These are phyloP conservation scores for Metschnikowia corniflorae DNA, from an alignment of 805 yeast genomes.

Conservation along the genomic window DNA sequence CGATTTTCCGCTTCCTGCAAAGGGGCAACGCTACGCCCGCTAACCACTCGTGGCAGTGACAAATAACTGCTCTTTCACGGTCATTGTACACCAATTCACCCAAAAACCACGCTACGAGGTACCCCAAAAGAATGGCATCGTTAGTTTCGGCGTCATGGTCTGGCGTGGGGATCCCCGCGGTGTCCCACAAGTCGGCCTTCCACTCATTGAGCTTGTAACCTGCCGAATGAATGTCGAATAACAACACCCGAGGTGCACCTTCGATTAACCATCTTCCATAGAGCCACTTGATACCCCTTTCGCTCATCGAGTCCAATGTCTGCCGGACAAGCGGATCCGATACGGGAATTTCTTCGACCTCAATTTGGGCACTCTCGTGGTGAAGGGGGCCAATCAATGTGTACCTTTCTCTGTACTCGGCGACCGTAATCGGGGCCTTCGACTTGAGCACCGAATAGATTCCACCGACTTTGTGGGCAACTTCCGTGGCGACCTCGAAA, in stretches of 20 bases:
- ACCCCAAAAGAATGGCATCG: slow-evolving; percentile 90
- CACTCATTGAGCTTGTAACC: slow-evolving; percentile 72
- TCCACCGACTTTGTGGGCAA: slow-evolving; percentile 96
- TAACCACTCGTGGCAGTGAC: slow-evolving; percentile 97
- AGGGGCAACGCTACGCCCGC: slow-evolving; percentile 95
- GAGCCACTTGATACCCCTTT: slow-evolving; percentile 75
- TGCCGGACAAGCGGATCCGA: slow-evolving; percentile 52
- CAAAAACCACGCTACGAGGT: slow-evolving; percentile 92
- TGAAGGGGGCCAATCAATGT: slow-evolving; percentile 84
- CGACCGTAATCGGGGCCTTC: slow-evolving; percentile 93
- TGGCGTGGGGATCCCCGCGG: slow-evolving; percentile 92
- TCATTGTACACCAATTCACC: slow-evolving; percentile 90
- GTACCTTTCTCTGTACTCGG: slow-evolving; percentile 86
- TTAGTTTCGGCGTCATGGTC: slow-evolving; percentile 83
- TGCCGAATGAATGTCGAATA: slow-evolving; percentile 84
- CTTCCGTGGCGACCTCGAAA: slow-evolving; percentile 95
- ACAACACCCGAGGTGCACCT: slow-evolving; percentile 91
- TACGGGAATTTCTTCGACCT: slow-evolving; percentile 72
- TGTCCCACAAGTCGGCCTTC: slow-evolving; percentile 90
- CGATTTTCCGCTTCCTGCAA: slow-evolving; percentile 86
- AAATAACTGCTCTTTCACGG: slow-evolving; percentile 80
- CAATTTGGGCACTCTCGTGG: slow-evolving; percentile 67
- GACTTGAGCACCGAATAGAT: slow-evolving; percentile 95
- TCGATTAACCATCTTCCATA: slow-evolving; percentile 97
- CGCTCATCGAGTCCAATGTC: slow-evolving; percentile 73